A percentile compares a stretch with the other conserved stretches of the same genome.
Conservation (phyloP, 345 rosid species). For the Excoecaria cochinchinensis region DNA sequence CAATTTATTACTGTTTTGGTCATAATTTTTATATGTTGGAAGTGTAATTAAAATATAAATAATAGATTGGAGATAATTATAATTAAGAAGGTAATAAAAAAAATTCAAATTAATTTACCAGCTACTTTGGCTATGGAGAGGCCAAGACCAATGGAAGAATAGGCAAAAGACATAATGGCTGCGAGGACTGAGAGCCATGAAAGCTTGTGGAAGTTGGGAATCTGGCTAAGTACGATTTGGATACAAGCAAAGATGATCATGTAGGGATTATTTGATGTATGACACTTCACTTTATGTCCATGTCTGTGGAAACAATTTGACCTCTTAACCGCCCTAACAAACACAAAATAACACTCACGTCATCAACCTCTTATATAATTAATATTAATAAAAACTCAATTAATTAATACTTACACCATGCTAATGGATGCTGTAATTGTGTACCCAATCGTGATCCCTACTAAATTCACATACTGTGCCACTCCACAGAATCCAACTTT, state of each 20-base stretch:
- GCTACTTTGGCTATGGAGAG: slow-evolving; percentile 65
- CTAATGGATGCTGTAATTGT: slow-evolving; percentile 94
- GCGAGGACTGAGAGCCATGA: slow-evolving; percentile 87
- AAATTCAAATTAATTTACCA: slow-evolving; percentile 18
- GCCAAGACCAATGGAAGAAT: slow-evolving; percentile 70
- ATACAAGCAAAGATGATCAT: slow-evolving; percentile 68
- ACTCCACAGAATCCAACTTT: slow-evolving; percentile 49
- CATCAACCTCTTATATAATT: too few relatives aligned
- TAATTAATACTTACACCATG: slow-evolving; percentile 66
- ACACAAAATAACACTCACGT: too few relatives aligned
- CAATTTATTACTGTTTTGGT: too few relatives aligned
- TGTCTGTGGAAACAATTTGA: slow-evolving; percentile 74
- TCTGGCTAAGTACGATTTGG: slow-evolving; percentile 75
- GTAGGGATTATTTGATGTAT: slow-evolving; percentile 53
- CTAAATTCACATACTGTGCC: slow-evolving; percentile 72
- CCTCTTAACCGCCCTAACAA: slow-evolving; percentile 65
- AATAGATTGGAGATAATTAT: too few relatives aligned
- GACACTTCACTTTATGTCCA: slow-evolving; percentile 59
- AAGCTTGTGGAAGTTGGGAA: slow-evolving; percentile 80
- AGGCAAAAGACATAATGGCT: slow-evolving; percentile 83
- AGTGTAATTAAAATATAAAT: too few relatives aligned
- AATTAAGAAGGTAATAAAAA: too few relatives aligned
- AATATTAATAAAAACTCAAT: too few relatives aligned
- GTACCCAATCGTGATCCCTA: slow-evolving; percentile 71
- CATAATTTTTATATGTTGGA: too few relatives aligned